phyloP scores from a whole-genome alignment of 1,139 yeast genomes.

The Hansenula anomala region DNA sequence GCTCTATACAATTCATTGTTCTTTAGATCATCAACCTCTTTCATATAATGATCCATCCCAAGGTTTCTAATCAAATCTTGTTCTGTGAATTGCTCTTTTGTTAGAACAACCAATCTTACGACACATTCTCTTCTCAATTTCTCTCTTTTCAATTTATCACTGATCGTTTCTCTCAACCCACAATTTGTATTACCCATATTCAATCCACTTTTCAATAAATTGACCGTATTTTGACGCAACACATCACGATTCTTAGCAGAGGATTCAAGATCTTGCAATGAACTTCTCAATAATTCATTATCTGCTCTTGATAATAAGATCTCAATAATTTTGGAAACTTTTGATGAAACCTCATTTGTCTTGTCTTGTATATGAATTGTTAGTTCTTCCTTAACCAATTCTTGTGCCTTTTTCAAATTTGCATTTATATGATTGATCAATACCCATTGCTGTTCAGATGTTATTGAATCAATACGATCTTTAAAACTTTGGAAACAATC shows the following conservation, averaged over 20 bases:
- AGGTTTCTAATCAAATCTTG: conserved; percentile 19
- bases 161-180: conserved; percentile 42
- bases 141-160: conserved; percentile 38
- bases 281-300: conserved; percentile 39
- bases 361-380: conserved; percentile 19
- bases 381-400: conserved; percentile 21
- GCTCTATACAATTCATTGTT: conserved; percentile 9
- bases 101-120: conserved; percentile 17
- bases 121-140: conserved; percentile 25
- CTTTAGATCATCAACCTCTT: conserved; percentile 10
- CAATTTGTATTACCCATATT: conserved; percentile 39
- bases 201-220: conserved; percentile 41
- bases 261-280: conserved; percentile 14
- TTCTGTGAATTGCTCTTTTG: conserved; percentile 8
- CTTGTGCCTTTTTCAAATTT: conserved; percentile 38
- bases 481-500: conserved; percentile 37
- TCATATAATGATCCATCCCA: conserved; percentile 9
- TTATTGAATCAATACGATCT: conserved; percentile 28
- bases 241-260: conserved; percentile 23
- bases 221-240: conserved; percentile 33
- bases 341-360: conserved; percentile 33
- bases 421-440: conserved; percentile 30
- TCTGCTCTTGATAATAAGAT: conserved; percentile 43
- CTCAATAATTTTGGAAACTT: conserved; percentile 37
- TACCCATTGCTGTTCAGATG: conserved; percentile 30